These are phyloP conservation scores for Pseudotulostoma volvatum DNA, from an alignment of 495 filamentous ascomycete genomes.

Conservation along the genomic window DNA sequence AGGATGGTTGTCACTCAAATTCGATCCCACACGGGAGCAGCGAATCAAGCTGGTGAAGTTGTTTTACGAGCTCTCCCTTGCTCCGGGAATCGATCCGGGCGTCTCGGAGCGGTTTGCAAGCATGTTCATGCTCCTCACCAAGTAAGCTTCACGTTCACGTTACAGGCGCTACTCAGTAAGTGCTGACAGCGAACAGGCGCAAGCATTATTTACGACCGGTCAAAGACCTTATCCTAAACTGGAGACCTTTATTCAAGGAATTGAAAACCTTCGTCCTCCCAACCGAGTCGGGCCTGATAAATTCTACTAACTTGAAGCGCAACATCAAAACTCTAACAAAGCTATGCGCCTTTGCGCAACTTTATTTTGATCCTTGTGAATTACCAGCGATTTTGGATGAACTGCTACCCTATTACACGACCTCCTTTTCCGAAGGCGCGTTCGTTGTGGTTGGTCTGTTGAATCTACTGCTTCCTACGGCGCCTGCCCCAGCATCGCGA, in stretches of 20 bases:
- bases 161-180: constrained; percentile 1
- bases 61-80: constrained; percentile 87
- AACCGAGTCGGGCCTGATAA: constrained; percentile 50
- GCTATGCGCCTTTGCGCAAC: constrained; percentile 73
- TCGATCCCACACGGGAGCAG: constrained; percentile 73
- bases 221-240: constrained; percentile 79
- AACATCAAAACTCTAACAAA: constrained; percentile 65
- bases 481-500: constrained; percentile 53
- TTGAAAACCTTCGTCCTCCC: constrained; percentile 80
- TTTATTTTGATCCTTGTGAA: constrained; percentile 83
- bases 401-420: constrained; percentile 86
- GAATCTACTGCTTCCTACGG: constrained; percentile 76
- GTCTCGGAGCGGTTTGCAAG: constrained; percentile 83
- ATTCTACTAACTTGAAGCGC: constrained; percentile 46
- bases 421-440: constrained; percentile 74
- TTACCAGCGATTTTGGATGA: constrained; percentile 82
- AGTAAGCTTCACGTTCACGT: constrained; percentile 36
- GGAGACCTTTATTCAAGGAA: constrained; percentile 83
- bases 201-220: constrained; percentile 88
- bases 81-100: constrained; percentile 68
- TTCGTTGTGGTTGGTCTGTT: constrained; percentile 76
- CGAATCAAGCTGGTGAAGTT: constrained; percentile 71
- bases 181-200: constrained; percentile 43
- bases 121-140: constrained; percentile 89
- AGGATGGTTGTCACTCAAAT: constrained; percentile 91